phyloP scores from a whole-genome alignment of 2,329 filamentous ascomycete species.

The Hymenotorrendiella dingleyae region DNA sequence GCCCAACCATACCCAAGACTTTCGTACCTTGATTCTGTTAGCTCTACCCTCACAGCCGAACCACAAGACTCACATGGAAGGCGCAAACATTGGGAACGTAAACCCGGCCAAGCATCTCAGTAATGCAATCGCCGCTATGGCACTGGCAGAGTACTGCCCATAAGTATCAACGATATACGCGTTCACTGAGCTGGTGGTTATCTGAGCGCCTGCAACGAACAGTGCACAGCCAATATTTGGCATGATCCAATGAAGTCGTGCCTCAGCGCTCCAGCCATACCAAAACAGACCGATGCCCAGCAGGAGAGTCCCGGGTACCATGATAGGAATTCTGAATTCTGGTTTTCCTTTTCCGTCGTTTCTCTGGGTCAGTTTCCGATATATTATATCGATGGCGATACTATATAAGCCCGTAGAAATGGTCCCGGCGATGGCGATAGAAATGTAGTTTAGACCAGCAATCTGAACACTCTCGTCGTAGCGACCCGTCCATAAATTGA shows the following conservation, averaged over 20 bases:
- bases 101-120: slow-evolving; percentile 8
- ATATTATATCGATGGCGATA: slow-evolving; percentile 26
- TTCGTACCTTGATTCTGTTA: no score
- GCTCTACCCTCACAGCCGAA: no score
- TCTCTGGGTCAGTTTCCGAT: slow-evolving; percentile 33
- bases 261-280: slow-evolving; percentile 50
- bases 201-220: slow-evolving; percentile 41
- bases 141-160: slow-evolving; percentile 34
- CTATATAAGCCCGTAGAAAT: slow-evolving; percentile 7
- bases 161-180: slow-evolving; percentile 47
- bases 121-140: slow-evolving; percentile 39
- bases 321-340: slow-evolving; percentile 56
- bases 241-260: slow-evolving; percentile 45
- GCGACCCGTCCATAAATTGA: slow-evolving; percentile 45
- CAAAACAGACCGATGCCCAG: slow-evolving; percentile 48
- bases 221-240: slow-evolving; percentile 47
- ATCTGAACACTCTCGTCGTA: slow-evolving; percentile 51
- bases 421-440: slow-evolving; percentile 37
- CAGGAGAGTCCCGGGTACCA: slow-evolving; percentile 45
- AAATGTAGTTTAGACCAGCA: slow-evolving; percentile 47
- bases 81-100: slow-evolving; percentile 38
- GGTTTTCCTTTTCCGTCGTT: slow-evolving; percentile 39
- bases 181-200: slow-evolving; percentile 18
- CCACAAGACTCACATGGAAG: no score
- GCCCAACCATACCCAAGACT: no score